phyloP scores from a whole-genome alignment of 257 asterid species.

The Primulina eburnea region DNA sequence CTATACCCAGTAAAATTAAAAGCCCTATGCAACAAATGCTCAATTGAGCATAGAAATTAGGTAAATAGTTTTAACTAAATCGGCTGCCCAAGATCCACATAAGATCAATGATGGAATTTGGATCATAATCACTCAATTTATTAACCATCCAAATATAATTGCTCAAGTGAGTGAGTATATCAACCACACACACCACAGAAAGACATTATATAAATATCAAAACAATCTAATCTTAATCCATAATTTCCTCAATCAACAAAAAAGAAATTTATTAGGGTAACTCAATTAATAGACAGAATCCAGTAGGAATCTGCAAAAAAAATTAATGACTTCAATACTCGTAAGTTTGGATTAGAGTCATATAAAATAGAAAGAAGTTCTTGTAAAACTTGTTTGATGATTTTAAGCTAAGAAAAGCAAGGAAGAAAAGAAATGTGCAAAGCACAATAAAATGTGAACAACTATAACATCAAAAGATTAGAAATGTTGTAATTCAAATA shows the following conservation, averaged over 20 bases:
- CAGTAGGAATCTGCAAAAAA: not conserved
- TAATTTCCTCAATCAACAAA: constrained; percentile 11
- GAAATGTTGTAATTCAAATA: not conserved
- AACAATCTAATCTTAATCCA: not conserved
- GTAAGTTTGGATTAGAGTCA: constrained; percentile 16
- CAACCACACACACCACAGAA: constrained; percentile 1
- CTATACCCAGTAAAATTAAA: not conserved
- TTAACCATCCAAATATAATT: constrained; percentile 8
- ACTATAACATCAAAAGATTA: constrained; percentile 1
- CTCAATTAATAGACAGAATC: not conserved
- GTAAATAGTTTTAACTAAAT: constrained; percentile 9
- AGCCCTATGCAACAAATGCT: not conserved
- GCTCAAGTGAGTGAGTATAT: constrained; percentile 13
- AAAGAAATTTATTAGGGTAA: no score
- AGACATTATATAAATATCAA: constrained; percentile 1
- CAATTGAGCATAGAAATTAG: not conserved
- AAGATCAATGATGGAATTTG: constrained; percentile 1
- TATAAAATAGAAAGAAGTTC: constrained; percentile 5
- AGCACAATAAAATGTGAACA: not conserved
- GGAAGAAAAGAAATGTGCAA: constrained; percentile 4
- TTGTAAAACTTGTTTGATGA: not conserved
- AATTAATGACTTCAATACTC: not conserved
- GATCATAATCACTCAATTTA: constrained; percentile 9
- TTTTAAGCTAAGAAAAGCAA: not conserved
- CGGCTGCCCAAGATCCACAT: constrained; percentile 1